Evolutionary conservation across 2,329 filamentous ascomycete species (phyloP), one percentile per base, ranked within the genome.

Genomic region (Chlorencoelia australis): DNA sequence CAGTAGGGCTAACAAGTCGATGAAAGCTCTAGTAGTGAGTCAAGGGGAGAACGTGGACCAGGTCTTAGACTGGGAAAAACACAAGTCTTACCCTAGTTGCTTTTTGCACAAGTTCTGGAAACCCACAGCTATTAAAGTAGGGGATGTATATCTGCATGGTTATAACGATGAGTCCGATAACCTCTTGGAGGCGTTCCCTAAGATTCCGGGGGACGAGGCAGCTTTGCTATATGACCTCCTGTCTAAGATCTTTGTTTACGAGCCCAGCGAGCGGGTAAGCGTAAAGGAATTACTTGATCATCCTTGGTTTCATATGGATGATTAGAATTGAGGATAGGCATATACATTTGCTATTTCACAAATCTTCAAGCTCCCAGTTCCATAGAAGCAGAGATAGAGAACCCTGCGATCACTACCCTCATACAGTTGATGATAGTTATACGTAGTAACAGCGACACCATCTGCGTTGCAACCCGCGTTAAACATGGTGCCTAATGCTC

Each of bases 191-290:
- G 33, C 33, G 18, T 8, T 41, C 29, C 39, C 39, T 19, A 51
- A 44, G 29, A 52, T 49, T 24, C 19, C 41, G 5, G 35, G 44
- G 15, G 20, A 40, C 6, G 48, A 54, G 34, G 45, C 44, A 16
- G 33, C 30, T 13, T 42, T 52, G 30, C 46, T 52, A 7, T 33
- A 39, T 16, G 47, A 52, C 20, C 42, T 52, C 7, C 32, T 51
- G 24, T 47, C 42, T 11, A 51, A 44, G 31, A 49, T 51, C 18
- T 47, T 52, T 28, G 42, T 44, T 22, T 51, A 51, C 35, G 41
- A 51, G 30, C 39, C 51, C 16, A 3, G 28, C 25, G 44, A 41
- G 33, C 44, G 51, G 11, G 24, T 35, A 14, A 50, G 31, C 10
- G 44, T 40, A 15, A 34, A 43, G 15, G 44, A 50, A 29, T 22